Percentiles rank a stretch among this genome's conserved stretches.
phyloP scores from a whole-genome alignment of 495 filamentous ascomycete genomes.

The Cetradonia linearis region DNA sequence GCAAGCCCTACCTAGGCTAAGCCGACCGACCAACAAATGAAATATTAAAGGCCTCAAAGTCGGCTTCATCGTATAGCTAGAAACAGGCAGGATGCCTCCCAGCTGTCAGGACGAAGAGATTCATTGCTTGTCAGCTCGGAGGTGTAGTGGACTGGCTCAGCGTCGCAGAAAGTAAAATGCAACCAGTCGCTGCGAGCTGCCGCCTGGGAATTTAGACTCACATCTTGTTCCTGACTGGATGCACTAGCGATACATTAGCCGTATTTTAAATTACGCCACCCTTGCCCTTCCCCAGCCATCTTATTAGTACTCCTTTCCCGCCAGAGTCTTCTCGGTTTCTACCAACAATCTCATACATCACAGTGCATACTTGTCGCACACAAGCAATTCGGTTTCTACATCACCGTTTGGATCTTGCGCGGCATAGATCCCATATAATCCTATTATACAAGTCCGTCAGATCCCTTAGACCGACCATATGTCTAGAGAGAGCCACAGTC shows the following conservation, averaged over 20 bases:
- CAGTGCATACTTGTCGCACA: slow-evolving; percentile 7
- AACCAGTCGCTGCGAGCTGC: slow-evolving; percentile 8
- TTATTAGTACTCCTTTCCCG: slow-evolving; percentile 12
- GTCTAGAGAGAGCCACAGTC: slow-evolving; percentile 24
- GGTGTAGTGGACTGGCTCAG: background rate
- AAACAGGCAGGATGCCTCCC: background rate
- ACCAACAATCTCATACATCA: slow-evolving; percentile 2
- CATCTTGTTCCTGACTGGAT: slow-evolving; percentile 3
- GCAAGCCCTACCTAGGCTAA: background rate
- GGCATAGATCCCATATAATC: slow-evolving; percentile 2
- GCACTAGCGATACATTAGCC: background rate
- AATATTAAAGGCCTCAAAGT: background rate
- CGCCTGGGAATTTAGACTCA: slow-evolving; percentile 5
- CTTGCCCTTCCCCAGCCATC: background rate
- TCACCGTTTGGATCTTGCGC: slow-evolving; percentile 12
- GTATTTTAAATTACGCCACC: slow-evolving; percentile 1
- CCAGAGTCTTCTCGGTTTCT: background rate
- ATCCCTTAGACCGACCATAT: slow-evolving; percentile 23
- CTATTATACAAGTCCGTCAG: slow-evolving; percentile 6
- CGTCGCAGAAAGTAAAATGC: background rate
- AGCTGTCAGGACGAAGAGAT: background rate
- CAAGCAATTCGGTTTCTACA: background rate
- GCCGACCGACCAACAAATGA: background rate
- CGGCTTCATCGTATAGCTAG: slow-evolving; percentile 1
- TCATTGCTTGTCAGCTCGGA: slow-evolving; percentile 2